Evolutionary conservation across 495 filamentous ascomycete species (phyloP).

Genomic region (Aspergillus cavernicola): DNA sequence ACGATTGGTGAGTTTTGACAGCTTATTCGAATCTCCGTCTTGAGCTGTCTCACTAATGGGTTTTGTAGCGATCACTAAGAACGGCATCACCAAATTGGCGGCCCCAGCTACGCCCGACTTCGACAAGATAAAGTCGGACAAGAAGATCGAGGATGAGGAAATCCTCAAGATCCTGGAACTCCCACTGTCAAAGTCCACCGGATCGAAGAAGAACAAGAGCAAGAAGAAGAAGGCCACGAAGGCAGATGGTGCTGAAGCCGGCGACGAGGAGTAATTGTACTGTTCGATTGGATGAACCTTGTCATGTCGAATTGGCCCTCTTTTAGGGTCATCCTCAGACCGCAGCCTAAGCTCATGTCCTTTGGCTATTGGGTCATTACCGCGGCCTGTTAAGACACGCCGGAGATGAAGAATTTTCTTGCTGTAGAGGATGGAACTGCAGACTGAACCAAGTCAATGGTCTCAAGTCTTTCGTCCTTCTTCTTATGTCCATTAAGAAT

Average conservation of each 20-base stretch:
- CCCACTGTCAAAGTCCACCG: slow-evolving; percentile 71
- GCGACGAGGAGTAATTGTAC: slow-evolving; percentile 54
- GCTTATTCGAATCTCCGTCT: slow-evolving; percentile 2
- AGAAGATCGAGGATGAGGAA: slow-evolving; percentile 96
- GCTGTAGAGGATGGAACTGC: neutral
- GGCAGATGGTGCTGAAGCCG: slow-evolving; percentile 41
- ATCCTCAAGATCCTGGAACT: slow-evolving; percentile 88
- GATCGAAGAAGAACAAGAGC: slow-evolving; percentile 69
- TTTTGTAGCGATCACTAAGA: slow-evolving; percentile 89
- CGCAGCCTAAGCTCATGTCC: slow-evolving; percentile 6
- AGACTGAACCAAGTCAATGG: neutral
- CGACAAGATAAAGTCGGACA: slow-evolving; percentile 81
- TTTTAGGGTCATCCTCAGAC: slow-evolving; percentile 12
- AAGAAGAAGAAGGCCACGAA: slow-evolving; percentile 93
- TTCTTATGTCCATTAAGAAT: neutral
- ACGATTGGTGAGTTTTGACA: slow-evolving; percentile 71
- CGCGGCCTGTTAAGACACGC: slow-evolving; percentile 1
- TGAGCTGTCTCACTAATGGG: slow-evolving; percentile 11
- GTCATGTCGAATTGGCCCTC: slow-evolving; percentile 10
- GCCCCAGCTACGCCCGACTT: slow-evolving; percentile 69
- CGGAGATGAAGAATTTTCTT: slow-evolving; percentile 7
- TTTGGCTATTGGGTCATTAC: slow-evolving; percentile 5
- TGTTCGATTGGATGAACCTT: slow-evolving; percentile 7
- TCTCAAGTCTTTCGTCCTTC: neutral
- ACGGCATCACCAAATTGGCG: slow-evolving; percentile 81